These are phyloP conservation scores for Chenopodium album DNA, from an alignment of 148 eudicot species.

Conservation along the genomic window DNA sequence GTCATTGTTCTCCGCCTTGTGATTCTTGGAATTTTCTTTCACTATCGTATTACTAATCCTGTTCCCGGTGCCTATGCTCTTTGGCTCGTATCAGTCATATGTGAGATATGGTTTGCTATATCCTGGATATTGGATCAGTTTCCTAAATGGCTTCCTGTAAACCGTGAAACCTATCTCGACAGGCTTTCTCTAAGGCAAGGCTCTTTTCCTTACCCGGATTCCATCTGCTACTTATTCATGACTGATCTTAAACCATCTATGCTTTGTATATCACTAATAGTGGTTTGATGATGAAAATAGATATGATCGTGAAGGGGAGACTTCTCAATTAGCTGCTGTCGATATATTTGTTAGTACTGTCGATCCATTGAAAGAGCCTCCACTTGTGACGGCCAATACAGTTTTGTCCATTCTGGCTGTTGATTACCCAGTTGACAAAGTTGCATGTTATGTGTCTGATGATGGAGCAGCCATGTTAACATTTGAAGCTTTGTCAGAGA, in stretches of 20 bases:
- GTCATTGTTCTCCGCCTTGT: constrained; percentile 83
- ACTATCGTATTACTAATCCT: constrained; percentile 90
- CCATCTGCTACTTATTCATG: not conserved
- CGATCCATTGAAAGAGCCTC: constrained; percentile 51
- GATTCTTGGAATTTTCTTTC: constrained; percentile 77
- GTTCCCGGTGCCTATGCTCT: constrained; percentile 52
- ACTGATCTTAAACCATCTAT: no score
- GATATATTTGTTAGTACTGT: constrained; percentile 51
- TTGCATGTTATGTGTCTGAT: constrained; percentile 51
- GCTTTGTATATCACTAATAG: no score
- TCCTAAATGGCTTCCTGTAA: constrained; percentile 49
- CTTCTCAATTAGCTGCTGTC: constrained; percentile 46
- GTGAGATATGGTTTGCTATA: constrained; percentile 49
- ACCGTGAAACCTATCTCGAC: constrained; percentile 50
- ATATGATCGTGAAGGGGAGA: constrained; percentile 49
- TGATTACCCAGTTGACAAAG: constrained; percentile 51
- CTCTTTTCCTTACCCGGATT: no score
- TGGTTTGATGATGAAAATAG: constrained; percentile 6
- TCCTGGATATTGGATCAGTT: constrained; percentile 54
- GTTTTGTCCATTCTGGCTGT: constrained; percentile 47
- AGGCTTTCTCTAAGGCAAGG: constrained; percentile 46
- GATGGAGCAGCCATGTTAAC: constrained; percentile 54
- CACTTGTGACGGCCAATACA: constrained; percentile 48
- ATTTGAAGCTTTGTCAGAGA: constrained; percentile 47
- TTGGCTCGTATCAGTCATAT: constrained; percentile 46